phyloP scores from a whole-genome alignment of 371 early-diverging fungal genomes.

The Syncephalastrum sp. region DNA sequence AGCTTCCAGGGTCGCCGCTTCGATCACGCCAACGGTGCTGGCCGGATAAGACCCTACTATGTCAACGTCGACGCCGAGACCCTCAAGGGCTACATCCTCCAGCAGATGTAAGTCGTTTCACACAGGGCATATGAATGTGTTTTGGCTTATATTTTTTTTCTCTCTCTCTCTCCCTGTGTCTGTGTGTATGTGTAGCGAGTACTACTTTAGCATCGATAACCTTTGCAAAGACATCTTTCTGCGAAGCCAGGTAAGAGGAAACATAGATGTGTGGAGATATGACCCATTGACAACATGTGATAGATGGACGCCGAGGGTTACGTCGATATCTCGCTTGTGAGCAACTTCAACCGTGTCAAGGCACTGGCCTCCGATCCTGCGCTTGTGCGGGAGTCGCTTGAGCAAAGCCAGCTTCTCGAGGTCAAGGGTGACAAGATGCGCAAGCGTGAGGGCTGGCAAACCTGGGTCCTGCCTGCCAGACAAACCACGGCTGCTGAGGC shows the following conservation, averaged over 20 bases:
- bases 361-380: slow-evolving; percentile 60
- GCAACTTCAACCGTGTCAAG: slow-evolving; percentile 86
- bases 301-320: slow-evolving; percentile 83
- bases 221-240: slow-evolving; percentile 91
- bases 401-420: slow-evolving; percentile 54
- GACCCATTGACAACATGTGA: too few relatives aligned
- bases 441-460: slow-evolving; percentile 71
- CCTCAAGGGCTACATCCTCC: slow-evolving; percentile 57
- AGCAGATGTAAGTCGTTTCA: slow-evolving; percentile 39
- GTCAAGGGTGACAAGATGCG: slow-evolving; percentile 58
- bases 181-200: slow-evolving; percentile 50
- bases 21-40: slow-evolving; percentile 5
- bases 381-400: slow-evolving; percentile 62
- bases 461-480: slow-evolving; percentile 59
- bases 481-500: slow-evolving; percentile 10
- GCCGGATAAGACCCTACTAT: slow-evolving; percentile 28
- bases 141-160: background rate
- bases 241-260: slow-evolving; percentile 51
- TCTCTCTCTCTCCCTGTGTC: too few relatives aligned
- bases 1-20: slow-evolving; percentile 6
- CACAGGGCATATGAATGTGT: background rate
- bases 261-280: background rate
- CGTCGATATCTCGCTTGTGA: slow-evolving; percentile 72
- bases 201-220: slow-evolving; percentile 95
- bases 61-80: slow-evolving; percentile 38